Evolutionary conservation across 805 yeast genomes (phyloP).

Genomic region (Spathaspora arborariae): DNA sequence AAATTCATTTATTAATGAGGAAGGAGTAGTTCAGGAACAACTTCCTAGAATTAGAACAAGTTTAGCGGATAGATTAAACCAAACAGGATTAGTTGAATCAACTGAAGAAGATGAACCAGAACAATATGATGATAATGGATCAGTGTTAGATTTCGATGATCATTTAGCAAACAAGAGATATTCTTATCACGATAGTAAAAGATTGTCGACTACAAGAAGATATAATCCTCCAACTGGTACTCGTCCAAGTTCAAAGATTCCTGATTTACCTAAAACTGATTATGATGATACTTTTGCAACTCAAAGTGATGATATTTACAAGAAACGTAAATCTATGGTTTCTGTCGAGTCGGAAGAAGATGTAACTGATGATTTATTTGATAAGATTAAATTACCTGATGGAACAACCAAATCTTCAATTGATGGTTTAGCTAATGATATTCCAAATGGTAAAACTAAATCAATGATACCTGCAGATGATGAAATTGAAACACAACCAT

Average conservation of each 20-base stretch:
- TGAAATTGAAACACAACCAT: conserved; percentile 12
- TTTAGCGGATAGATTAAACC: conserved; percentile 40
- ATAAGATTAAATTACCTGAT: conserved; percentile 47
- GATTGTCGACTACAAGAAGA: conserved; percentile 21
- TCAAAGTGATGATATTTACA: conserved; percentile 20
- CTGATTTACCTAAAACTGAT: conserved; percentile 22
- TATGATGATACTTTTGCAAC: conserved; percentile 43
- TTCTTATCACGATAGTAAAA: conserved; percentile 32
- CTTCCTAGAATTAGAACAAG: conserved; percentile 29
- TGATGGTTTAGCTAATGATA: conserved; percentile 6
- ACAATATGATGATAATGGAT: conserved; percentile 32
- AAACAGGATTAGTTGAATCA: conserved; percentile 30
- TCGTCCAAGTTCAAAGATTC: conserved; percentile 27
- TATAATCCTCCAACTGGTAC: conserved; percentile 9
- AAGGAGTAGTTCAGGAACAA: conserved; percentile 13
- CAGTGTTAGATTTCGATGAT: conserved; percentile 39
- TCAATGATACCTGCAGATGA: conserved; percentile 30
- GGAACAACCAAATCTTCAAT: conserved; percentile 13
- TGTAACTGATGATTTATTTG: conserved; percentile 35
- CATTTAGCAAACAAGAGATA: conserved; percentile 35
- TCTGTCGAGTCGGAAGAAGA: conserved; percentile 13
- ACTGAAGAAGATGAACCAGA: conserved; percentile 28
- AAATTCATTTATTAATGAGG: conserved; percentile 32
- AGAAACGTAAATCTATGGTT: conserved; percentile 9
- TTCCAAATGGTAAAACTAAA: conserved; percentile 10